Conservation (phyloP, 1,284 basidiomycete genomes). For the Veloboletus limbatus region DNA sequence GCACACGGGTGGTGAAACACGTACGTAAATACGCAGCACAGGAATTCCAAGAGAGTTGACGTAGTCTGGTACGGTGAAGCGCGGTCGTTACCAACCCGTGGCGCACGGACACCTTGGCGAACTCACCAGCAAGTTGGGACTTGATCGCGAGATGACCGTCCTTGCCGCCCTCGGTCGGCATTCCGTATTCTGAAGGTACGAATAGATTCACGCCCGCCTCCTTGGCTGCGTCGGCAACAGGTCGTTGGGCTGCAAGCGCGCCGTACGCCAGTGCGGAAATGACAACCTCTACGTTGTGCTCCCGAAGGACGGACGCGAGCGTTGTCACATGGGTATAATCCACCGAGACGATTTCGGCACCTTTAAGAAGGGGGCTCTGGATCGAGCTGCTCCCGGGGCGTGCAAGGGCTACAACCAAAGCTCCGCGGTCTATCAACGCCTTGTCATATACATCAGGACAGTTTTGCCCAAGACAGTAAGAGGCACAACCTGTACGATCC, state of each 20-base stretch:
- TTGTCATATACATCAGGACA: conserved; percentile 1
- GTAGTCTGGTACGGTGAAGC: conserved; percentile 20
- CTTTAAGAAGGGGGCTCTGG: conserved; percentile 21
- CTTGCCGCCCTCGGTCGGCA: conserved; percentile 27
- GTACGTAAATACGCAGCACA: conserved; percentile 33
- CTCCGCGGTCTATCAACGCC: conserved; percentile 21
- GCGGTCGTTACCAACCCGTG: background rate
- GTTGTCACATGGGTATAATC: conserved; percentile 33
- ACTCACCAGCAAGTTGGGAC: conserved; percentile 27
- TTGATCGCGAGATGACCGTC: conserved; percentile 26
- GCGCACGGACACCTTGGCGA: background rate
- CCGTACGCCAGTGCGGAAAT: conserved; percentile 33
- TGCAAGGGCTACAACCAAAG: conserved; percentile 25
- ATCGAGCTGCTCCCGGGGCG: conserved; percentile 26
- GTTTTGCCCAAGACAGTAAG: background rate
- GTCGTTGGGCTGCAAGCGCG: conserved; percentile 30
- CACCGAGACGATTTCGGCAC: conserved; percentile 29
- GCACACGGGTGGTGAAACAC: conserved; percentile 14
- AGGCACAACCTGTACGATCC: conserved; percentile 26
- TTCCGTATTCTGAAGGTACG: conserved; percentile 40
- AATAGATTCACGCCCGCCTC: conserved; percentile 38
- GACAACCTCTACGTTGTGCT: conserved; percentile 36
- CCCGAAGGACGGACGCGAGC: conserved; percentile 30
- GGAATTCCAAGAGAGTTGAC: conserved; percentile 35
- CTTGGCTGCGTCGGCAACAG: conserved; percentile 38